A percentile compares a stretch with the other conserved stretches of the same genome.
Evolutionary conservation across 306 rosid species (phyloP).

Genomic region (Vachellia pachyceras): DNA sequence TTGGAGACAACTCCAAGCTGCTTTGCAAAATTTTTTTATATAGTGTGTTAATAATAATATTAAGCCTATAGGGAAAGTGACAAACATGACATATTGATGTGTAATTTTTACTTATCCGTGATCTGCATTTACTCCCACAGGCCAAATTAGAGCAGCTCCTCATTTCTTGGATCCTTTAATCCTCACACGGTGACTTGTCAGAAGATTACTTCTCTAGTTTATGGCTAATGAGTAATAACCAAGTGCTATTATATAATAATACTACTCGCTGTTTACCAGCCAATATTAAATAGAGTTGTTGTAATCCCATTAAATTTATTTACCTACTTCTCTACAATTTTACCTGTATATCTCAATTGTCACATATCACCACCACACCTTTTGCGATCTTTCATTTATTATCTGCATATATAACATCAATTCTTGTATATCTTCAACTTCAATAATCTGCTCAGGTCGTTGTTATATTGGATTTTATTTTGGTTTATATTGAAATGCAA

Average conservation of each 20-base stretch:
- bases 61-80: too few species aligned
- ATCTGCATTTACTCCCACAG: not conserved
- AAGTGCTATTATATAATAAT: not conserved
- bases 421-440: not conserved
- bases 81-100: not conserved
- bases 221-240: not conserved
- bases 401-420: not conserved
- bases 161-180: not conserved
- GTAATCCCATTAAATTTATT: constrained; percentile 8
- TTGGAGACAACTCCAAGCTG: not conserved
- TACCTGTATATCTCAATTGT: not conserved
- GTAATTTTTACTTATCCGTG: not conserved
- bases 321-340: not conserved
- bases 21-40: too few species aligned
- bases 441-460: not conserved
- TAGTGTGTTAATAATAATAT: too few species aligned
- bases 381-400: not conserved
- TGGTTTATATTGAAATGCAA: not conserved
- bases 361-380: not conserved
- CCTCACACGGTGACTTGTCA: not conserved
- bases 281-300: constrained; percentile 1
- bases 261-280: not conserved
- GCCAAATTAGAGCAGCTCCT: not conserved
- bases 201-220: not conserved
- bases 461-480: too few species aligned